phyloP scores from a whole-genome alignment of 768 basidiomycete species.

The Rhodosporidiobolus sp. region DNA sequence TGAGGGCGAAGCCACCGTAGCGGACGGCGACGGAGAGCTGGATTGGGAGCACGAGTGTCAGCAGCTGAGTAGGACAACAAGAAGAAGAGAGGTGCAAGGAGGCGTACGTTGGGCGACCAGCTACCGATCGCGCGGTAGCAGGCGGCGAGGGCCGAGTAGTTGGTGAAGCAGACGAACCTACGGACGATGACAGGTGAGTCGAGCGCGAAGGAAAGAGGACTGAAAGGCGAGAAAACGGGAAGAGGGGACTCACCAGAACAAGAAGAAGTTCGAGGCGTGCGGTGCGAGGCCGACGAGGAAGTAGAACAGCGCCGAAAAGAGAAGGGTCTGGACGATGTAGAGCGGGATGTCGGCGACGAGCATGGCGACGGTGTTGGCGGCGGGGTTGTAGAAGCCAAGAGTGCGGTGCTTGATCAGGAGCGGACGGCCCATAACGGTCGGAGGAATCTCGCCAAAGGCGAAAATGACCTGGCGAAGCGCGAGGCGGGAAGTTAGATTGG shows the following conservation, averaged over 20 bases:
- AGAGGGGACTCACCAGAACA: constrained; percentile 10
- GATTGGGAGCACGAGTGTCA: background rate
- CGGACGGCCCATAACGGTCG: constrained; percentile 12
- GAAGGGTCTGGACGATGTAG: constrained; percentile 22
- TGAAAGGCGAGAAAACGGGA: background rate
- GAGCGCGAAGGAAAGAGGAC: background rate
- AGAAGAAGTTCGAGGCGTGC: constrained; percentile 44
- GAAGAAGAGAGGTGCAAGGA: background rate
- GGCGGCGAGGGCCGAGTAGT: constrained; percentile 4
- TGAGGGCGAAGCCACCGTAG: constrained; percentile 14
- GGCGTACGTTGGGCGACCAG: constrained; percentile 22
- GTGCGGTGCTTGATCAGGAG: constrained; percentile 27
- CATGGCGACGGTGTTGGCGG: constrained; percentile 9
- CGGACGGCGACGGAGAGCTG: constrained; percentile 29
- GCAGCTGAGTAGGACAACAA: background rate
- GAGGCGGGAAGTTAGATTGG: background rate
- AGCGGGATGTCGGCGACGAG: constrained; percentile 26
- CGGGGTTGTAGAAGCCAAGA: constrained; percentile 34
- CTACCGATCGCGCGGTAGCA: constrained; percentile 24
- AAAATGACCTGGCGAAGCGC: too few species aligned
- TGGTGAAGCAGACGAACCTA: constrained; percentile 29
- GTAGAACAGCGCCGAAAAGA: constrained; percentile 40
- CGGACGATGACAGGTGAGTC: too few species aligned
- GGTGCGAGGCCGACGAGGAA: constrained; percentile 26
- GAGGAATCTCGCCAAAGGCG: constrained; percentile 21